Evolutionary conservation across 1,284 basidiomycete species (phyloP).

Genomic region (Ceraceosorus guamensis): DNA sequence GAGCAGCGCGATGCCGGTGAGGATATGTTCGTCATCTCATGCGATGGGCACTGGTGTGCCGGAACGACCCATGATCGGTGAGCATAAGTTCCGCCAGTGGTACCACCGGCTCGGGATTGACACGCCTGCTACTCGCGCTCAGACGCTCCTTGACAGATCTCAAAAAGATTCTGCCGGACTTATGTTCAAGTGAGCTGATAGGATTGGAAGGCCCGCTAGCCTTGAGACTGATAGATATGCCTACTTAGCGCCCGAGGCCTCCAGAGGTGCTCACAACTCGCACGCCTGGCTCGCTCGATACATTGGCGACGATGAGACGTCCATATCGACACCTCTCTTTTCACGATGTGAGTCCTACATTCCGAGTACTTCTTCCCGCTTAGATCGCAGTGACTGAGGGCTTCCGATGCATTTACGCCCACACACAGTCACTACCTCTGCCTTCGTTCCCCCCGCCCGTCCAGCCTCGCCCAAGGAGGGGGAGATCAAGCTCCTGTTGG

Average conservation of each 20-base stretch:
- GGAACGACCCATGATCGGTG: no score
- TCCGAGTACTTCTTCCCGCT: not conserved
- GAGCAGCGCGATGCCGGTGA: no score
- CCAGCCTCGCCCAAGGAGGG: not conserved
- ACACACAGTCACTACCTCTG: slow-evolving; percentile 1
- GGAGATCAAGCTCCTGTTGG: slow-evolving; percentile 9
- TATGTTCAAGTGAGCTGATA: not conserved
- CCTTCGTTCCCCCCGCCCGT: slow-evolving; percentile 3
- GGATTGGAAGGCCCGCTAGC: not conserved
- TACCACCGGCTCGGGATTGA: not conserved
- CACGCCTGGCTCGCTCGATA: not conserved
- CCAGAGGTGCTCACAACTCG: not conserved
- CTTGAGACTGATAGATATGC: not conserved
- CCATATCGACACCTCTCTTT: slow-evolving; percentile 7
- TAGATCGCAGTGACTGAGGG: not conserved
- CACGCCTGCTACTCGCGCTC: not conserved
- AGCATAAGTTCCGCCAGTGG: no score
- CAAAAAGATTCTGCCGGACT: not conserved
- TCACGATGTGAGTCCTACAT: slow-evolving; percentile 3
- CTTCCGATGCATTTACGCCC: not conserved
- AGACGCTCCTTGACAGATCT: not conserved
- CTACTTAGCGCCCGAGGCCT: not conserved
- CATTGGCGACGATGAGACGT: not conserved
- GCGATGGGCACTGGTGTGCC: no score
- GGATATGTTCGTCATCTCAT: no score